Evolutionary conservation across 345 rosid genomes (phyloP), one percentile per base, ranked within the genome.

Genomic region (Hibiscus tridactylites): DNA sequence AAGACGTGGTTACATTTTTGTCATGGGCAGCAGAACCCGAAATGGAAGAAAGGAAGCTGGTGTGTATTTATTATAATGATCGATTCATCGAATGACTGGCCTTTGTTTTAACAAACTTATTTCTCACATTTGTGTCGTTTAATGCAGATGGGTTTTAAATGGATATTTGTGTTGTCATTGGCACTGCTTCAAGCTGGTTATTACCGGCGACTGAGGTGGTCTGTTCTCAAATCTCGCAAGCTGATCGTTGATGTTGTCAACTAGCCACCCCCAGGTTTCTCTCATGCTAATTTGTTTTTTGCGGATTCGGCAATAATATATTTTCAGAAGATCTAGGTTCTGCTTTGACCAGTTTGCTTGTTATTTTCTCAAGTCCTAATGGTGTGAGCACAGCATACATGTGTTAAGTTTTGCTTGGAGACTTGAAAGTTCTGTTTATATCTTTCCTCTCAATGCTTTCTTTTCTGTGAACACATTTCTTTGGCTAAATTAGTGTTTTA

Each of bases 1-100:
- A 96, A 84, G 99, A 96, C 80, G 90, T 96, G 16, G 97, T 89
- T 17, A 16, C 97, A 61, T 92, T 95, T 77, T 85, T 95, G 73
- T 31, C 97, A 0, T 95, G 99, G 99, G 99, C 99, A 28, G 99
- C 99, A 21, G 98, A 96, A 78, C 99, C 99, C 4, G 98, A 96
- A 82, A 96, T 96, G 99, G 99, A 96, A 81, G 99, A 96, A 79
- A 86, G 99, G 80, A 96, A 96, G 75, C 78, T 96, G 19, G 24
- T 21, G 24, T 21, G 24, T 21, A 21, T 21, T 21, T 21, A 21
- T 21, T 21, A 21, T 21, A 21, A 21, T 21, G 24, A 21, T 21
- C 24, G 24, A 21, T 21, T 21, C 24, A 21, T 21, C 24, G 1
- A 21, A 21, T 21, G 24, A 21, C 24, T 21, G 24, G 0, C 24